phyloP scores from a whole-genome alignment of 345 rosid species.

The Firmiana major region DNA sequence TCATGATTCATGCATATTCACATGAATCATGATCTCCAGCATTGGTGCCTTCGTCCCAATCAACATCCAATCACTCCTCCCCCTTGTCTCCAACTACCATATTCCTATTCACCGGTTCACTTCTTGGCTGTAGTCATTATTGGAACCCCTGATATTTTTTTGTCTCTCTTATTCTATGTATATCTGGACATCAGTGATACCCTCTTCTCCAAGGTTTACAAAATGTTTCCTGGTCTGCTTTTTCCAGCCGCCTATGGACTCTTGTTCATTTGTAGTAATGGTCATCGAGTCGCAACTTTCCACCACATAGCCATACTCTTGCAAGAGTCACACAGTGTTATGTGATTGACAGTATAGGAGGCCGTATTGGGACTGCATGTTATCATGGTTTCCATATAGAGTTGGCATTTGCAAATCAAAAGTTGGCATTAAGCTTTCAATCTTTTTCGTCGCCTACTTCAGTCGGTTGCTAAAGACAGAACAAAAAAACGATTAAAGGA shows the following conservation, averaged over 20 bases:
- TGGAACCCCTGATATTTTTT: not conserved
- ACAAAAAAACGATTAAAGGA: not conserved
- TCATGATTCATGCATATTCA: not conserved
- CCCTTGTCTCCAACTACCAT: not conserved
- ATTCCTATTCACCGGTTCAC: not conserved
- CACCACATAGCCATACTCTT: too few relatives aligned
- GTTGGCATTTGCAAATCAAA: not conserved
- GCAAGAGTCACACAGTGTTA: not conserved
- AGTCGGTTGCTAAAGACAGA: not conserved
- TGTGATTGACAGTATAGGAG: not conserved
- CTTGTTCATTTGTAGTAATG: too few relatives aligned
- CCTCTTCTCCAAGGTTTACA: not conserved
- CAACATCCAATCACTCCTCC: conserved; percentile 11
- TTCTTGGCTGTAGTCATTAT: not conserved
- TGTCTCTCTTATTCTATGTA: not conserved
- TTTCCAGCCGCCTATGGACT: not conserved
- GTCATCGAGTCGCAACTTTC: not conserved
- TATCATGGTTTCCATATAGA: not conserved
- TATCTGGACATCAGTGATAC: not conserved
- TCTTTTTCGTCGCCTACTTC: not conserved
- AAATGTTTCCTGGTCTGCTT: not conserved
- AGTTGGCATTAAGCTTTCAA: not conserved
- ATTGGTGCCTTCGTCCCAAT: conserved; percentile 6
- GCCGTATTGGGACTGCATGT: not conserved
- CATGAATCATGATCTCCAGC: not conserved